phyloP scores from a whole-genome alignment of 805 yeast genomes.

The Hanseniaspora valbyensis region DNA sequence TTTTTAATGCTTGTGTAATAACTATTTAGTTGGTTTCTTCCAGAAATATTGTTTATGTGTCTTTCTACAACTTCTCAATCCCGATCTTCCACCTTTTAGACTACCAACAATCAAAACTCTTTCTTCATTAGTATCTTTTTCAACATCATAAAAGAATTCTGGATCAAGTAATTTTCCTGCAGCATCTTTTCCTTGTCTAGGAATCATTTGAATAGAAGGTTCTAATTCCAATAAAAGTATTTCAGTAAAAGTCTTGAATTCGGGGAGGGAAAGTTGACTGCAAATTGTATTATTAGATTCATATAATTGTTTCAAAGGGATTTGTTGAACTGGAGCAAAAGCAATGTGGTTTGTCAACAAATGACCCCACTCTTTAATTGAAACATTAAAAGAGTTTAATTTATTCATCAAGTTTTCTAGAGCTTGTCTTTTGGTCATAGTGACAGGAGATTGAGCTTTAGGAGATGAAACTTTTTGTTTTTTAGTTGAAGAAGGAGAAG shows the following conservation, averaged over 20 bases:
- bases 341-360: conserved; percentile 76
- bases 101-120: conserved; percentile 63
- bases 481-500: not conserved
- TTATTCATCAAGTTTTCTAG: conserved; percentile 23
- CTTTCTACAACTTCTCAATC: conserved; percentile 80
- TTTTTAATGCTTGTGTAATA: not conserved
- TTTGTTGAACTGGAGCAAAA: conserved; percentile 74
- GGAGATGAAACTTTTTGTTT: conserved; percentile 4
- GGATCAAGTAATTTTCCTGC: conserved; percentile 91
- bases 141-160: conserved; percentile 84
- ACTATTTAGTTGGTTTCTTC: conserved; percentile 34
- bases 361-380: conserved; percentile 46
- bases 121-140: conserved; percentile 59
- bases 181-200: conserved; percentile 87
- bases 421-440: conserved; percentile 15
- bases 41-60: conserved; percentile 69
- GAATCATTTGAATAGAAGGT: conserved; percentile 71
- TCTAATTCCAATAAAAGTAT: conserved; percentile 24
- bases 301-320: conserved; percentile 65
- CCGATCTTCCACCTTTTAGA: conserved; percentile 64
- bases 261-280: conserved; percentile 21
- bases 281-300: conserved; percentile 49
- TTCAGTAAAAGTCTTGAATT: conserved; percentile 37
- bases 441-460: not conserved
- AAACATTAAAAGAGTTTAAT: conserved; percentile 27